These are phyloP conservation scores for Eucalyptus caleyi DNA, from an alignment of 345 rosid genomes.

Conservation along the genomic window DNA sequence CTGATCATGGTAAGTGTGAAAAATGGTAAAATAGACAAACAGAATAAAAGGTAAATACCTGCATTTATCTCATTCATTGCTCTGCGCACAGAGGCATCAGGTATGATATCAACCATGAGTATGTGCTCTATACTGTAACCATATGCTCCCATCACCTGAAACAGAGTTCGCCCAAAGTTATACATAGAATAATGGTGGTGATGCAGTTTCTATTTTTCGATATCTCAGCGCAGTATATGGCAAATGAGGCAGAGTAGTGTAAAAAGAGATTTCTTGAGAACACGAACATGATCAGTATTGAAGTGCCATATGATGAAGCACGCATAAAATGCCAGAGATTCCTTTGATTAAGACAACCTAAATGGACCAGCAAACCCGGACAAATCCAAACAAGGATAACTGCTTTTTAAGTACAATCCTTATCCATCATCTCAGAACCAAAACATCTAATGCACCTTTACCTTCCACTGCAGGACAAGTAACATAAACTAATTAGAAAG, in stretches of 20 bases:
- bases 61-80: slow-evolving; percentile 99
- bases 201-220: background rate
- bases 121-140: slow-evolving; percentile 97
- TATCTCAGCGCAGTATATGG: background rate
- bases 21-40: background rate
- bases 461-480: background rate
- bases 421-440: background rate
- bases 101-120: slow-evolving; percentile 91
- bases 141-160: slow-evolving; percentile 87
- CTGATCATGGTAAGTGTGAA: background rate
- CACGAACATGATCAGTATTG: background rate
- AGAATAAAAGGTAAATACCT: slow-evolving; percentile 20
- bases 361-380: background rate
- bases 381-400: background rate
- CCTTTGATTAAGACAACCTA: background rate
- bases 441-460: background rate
- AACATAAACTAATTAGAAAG: background rate
- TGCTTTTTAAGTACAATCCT: background rate
- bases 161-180: background rate
- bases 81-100: slow-evolving; percentile 79
- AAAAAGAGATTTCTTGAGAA: background rate
- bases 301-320: background rate
- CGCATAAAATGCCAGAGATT: background rate
- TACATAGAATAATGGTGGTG: background rate
- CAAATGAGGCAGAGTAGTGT: background rate